Evolutionary conservation across 2,329 filamentous ascomycete species (phyloP), one percentile per base, ranked within the genome.

Genomic region (Didymella keratinophila): DNA sequence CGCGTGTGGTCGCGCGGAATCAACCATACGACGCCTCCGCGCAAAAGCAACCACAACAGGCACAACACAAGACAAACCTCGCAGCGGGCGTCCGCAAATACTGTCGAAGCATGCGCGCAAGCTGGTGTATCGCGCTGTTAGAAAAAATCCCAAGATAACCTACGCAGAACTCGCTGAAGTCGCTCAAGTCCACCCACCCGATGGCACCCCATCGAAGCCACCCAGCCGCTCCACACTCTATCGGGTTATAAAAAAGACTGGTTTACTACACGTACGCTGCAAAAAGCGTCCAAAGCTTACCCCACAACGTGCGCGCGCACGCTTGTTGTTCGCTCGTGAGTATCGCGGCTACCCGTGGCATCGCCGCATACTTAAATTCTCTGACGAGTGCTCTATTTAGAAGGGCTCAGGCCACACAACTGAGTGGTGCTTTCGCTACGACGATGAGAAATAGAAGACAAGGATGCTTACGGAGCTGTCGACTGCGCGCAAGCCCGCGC

Each of bases 91-190:
- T 10, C 37, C 37, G 16, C 37, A 10, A 10, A 41, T 41, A 18
- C 37, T 41, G 16, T 41, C 37, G 20, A 10, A 14, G 7, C 16
- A 10, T 10, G 9, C 9, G 37, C 9, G 16, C 6, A 41, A 41
- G 16, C 9, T 41, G 9, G 16, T 41, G 8, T 41, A 41, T 16
- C 37, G 37, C 6, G 16, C 9, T 10, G 37, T 18, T 8, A 10
- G 37, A 10, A 16, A 10, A 8, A 18, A 21, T 11, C 53, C 49
- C 11, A 62, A 60, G 36, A 60, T 62, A 39, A 23, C 50, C 32
- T 62, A 62, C 28, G 10, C 23, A 44, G 42, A 54, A 2, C 60
- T 62, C 7, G 20, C 34, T 11, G n/a, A 54, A 45, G 50, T 28
- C 6, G 43, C 20, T 4, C 5, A 7, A 18, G 5, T 25, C 7